Evolutionary conservation across 495 filamentous ascomycete species (phyloP), one percentile per base, ranked within the genome.

Genomic region (Neurospora sp.): DNA sequence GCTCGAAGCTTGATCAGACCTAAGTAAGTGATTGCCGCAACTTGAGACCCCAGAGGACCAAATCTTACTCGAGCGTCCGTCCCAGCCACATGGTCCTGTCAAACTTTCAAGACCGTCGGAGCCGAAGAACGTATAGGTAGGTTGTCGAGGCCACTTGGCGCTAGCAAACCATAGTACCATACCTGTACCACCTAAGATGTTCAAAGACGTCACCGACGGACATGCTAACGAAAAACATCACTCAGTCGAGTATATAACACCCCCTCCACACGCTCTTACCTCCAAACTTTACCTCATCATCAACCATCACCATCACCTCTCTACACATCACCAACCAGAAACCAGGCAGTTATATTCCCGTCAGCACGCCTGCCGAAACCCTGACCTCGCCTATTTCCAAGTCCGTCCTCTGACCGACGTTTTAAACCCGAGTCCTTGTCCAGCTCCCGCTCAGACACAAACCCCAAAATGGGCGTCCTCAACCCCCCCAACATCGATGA

Each of bases 1-100:
- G n/a, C n/a, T n/a, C n/a, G n/a, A n/a, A n/a, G n/a, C 41, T 42
- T 44, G 41, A 44, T n/a, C 0, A 44, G 16, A 44, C 16, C 16
- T n/a, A 0, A 0, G 16, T n/a, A 0, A 0, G 16, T 9, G 6
- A 44, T 9, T 8, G 41, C 41, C 41, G 2, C 8, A 18, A 0
- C 41, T 1, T 42, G 41, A 3, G 41, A 8, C 0, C 41, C 5
- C 16, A 3, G 16, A 0, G 9, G 41, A 6, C n/a, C 41, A 8
- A 44, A 44, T 2, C 16, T 44, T 2, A 44, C 16, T 3, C 41
- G 41, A 44, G 41, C 3, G 0, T 40, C n/a, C n/a, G n/a, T n/a
- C n/a, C n/a, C n/a, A n/a, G n/a, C n/a, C n/a, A n/a, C n/a, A n/a
- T n/a, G n/a, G n/a, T n/a, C n/a, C 3, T 44, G 7, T 16, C 14